Base-by-base conservation (phyloP, 352 stramenopile genomes). In the Pythium grandisporangium region DNA sequence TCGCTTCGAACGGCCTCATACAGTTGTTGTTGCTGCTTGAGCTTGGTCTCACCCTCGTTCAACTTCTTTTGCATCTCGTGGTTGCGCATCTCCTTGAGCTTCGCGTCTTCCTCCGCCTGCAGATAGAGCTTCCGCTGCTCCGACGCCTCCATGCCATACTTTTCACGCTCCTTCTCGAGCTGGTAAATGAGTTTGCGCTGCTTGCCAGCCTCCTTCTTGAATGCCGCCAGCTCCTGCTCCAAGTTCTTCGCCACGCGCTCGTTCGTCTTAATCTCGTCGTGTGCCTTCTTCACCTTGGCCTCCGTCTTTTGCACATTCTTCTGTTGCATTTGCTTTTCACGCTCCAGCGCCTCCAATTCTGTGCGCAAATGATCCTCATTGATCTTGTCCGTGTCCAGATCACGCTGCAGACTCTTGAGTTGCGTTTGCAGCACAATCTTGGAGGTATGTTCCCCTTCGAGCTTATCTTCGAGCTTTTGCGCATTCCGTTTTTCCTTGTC, bases 21-120 rank as follows among this genome's bases (percentile, higher is more conserved):
- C 14, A 97, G 70, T 55, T 98, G 82, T 60, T 98, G 86, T 61
- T 98, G 93, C 57, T 98, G 90, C 67, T 98, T 98, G 37, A 98
- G 69, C 59, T 96, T 96, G 27, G 51, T 81, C 40, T 98, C 88
- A 21, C 82, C 75, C 36, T 98, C 91, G 24, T 79, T 70, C 10
- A 97, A 70, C 34, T 88, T 90, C 50, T 88, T 88, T 45, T 90
- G 71, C 59, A 90, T 72, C 58, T 89, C 79, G 37, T 80, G 65
- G 37, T 83, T 80, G 10, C 73, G 67, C 74, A 89, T 87, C 30
- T 87, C 75, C 38, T 88, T 85, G 24, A 87, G 41, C 37, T 88
- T 86, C 23, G 53, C 69, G n/a, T 86, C 67, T 58, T 84, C 75
- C 55, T 96, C 77, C 7, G 81, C 63, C 42, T 93, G 64, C 26